Evolutionary conservation across 441 rosid species (phyloP).

Genomic region (Erysimum cheiri): DNA sequence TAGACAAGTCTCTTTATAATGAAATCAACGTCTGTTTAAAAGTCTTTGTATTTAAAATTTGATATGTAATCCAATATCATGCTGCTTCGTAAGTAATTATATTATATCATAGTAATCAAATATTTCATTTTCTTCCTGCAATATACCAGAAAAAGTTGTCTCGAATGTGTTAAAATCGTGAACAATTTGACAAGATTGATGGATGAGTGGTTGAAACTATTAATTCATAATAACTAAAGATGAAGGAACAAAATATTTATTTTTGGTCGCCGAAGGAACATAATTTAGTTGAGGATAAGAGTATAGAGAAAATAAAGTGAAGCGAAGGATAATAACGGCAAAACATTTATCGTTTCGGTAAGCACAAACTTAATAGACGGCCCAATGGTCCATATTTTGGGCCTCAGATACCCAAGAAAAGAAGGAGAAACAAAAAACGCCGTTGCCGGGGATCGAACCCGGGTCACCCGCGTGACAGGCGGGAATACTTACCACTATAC

Average conservation of each 20-base stretch:
- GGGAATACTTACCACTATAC: constrained; percentile 94
- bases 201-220: not conserved
- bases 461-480: constrained; percentile 96
- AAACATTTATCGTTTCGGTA: not conserved
- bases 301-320: not conserved
- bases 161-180: too few relatives aligned
- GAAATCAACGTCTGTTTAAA: constrained; percentile 19
- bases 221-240: too few relatives aligned
- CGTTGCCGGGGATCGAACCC: constrained; percentile 96
- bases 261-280: not conserved
- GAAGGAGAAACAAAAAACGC: not conserved
- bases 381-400: constrained; percentile 15
- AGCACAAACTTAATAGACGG: not conserved
- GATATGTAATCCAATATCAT: constrained; percentile 22
- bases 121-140: not conserved
- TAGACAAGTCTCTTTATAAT: constrained; percentile 14
- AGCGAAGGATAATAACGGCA: not conserved
- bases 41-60: constrained; percentile 15
- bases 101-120: not conserved
- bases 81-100: not conserved
- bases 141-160: not conserved
- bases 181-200: constrained; percentile 2
- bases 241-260: not conserved
- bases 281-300: not conserved
- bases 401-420: not conserved